Evolutionary conservation across 2,329 filamentous ascomycete genomes (phyloP), one percentile per base, ranked within the genome.

Genomic region (Remersonia thermophila): DNA sequence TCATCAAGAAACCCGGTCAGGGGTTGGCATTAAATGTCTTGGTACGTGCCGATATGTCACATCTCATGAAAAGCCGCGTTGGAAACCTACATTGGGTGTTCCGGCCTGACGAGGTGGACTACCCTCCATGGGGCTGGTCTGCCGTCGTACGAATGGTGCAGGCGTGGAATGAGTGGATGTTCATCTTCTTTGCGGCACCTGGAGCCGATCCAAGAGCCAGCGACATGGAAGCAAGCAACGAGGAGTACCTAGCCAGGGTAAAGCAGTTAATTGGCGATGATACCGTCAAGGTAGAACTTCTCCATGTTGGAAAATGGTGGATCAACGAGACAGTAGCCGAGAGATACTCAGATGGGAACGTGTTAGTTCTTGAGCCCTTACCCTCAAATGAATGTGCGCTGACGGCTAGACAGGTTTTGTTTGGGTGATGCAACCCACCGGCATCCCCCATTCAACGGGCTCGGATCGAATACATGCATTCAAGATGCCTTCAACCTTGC

Each of bases 11-110:
- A 41, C 55, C 56, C 0, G 52, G 54, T 0, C 49, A 54, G 16
- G 61, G 60, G 1, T 27, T 57, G 4, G 62, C 62, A 2, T 43
- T 58, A 34, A 66, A 66, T 35, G 51, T 66, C 2, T 41, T 63
- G 4, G 51, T 62, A 33, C 52, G 48, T 10, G 57, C 55, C 2
- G 71, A 78, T 44, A 53, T 78, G n/a, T 54, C 57, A 4, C 60
- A 71, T 38, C 51, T 66, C n/a, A 60, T 74, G 37, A 51, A 62
- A 36, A 53, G 62, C 34, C 61, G 73, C 0, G 61, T 58, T 18
- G 75, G 73, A 0, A 77, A 76, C 47, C 56, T 79, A 13, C 73
- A 80, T 49, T 77, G 71, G 66, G 57, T 74, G 2, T 58, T 78
- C 48, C 63, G 67, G 42, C 72, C 74, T 0, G 67, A 73, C 39